Conservation (phyloP, 208 protist genomes). For the Trypanosoma platydactyli region DNA sequence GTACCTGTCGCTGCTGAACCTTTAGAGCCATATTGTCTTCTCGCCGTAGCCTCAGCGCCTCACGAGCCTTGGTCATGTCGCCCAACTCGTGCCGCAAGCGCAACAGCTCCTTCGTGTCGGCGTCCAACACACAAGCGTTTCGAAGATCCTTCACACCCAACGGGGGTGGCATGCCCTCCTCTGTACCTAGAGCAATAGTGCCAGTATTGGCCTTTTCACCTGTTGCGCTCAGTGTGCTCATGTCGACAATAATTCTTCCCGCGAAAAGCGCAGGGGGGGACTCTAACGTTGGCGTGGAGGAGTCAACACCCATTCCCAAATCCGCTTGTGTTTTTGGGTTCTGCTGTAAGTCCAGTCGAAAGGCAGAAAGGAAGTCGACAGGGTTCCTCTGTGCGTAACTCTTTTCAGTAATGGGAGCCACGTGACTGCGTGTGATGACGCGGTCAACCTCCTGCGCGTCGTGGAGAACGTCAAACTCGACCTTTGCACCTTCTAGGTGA, state of each 20-base stretch:
- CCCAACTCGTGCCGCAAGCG: conserved; percentile 48
- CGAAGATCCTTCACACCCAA: conserved; percentile 81
- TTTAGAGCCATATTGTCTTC: conserved; percentile 29
- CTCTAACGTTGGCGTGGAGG: not conserved
- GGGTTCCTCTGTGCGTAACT: conserved; percentile 65
- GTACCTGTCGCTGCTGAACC: conserved; percentile 38
- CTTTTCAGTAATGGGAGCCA: conserved; percentile 56
- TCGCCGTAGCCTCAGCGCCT: conserved; percentile 35
- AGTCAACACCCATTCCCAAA: not conserved
- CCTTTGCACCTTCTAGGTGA: conserved; percentile 60
- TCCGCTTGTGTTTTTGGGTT: not conserved
- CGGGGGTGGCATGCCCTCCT: conserved; percentile 40
- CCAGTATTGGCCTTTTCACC: not conserved
- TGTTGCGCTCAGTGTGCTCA: conserved; percentile 39
- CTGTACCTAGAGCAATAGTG: not conserved
- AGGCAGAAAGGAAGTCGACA: conserved; percentile 54
- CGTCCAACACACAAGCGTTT: conserved; percentile 64
- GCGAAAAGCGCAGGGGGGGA: conserved; percentile 31
- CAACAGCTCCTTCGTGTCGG: conserved; percentile 60
- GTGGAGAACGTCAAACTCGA: conserved; percentile 49
- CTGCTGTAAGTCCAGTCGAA: conserved; percentile 13
- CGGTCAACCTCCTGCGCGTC: conserved; percentile 38
- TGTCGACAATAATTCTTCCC: conserved; percentile 69
- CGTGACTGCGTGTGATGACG: conserved; percentile 71
- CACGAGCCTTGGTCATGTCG: conserved; percentile 46